Percentiles rank a stretch among this genome's conserved stretches.
These are phyloP conservation scores for Blastobotrys indianensis DNA, from an alignment of 1,139 yeast species.

Conservation along the genomic window DNA sequence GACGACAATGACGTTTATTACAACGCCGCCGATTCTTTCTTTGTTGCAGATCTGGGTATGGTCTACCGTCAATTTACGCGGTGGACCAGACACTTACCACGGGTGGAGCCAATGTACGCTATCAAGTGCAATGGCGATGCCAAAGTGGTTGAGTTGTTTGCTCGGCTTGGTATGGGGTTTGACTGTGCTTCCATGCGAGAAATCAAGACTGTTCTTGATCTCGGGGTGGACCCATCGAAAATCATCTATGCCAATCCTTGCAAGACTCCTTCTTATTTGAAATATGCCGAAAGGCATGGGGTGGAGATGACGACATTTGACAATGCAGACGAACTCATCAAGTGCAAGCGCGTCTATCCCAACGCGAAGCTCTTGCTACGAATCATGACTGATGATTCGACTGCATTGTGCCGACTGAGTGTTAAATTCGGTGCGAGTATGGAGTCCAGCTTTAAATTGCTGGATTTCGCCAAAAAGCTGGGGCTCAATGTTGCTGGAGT, in stretches of 20 bases:
- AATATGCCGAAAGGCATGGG: slow-evolving; percentile 53
- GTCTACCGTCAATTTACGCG: slow-evolving; percentile 52
- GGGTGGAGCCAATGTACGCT: slow-evolving; percentile 81
- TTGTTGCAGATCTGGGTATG: slow-evolving; percentile 79
- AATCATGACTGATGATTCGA: slow-evolving; percentile 83
- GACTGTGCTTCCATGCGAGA: slow-evolving; percentile 93
- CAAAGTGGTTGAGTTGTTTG: slow-evolving; percentile 53
- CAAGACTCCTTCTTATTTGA: slow-evolving; percentile 73
- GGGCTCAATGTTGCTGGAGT: slow-evolving; percentile 70
- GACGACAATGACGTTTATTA: slow-evolving; percentile 55
- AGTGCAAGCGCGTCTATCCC: slow-evolving; percentile 65
- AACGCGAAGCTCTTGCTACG: slow-evolving; percentile 65
- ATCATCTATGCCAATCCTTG: slow-evolving; percentile 94
- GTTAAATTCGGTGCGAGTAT: slow-evolving; percentile 84
- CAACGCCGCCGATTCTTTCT: slow-evolving; percentile 83
- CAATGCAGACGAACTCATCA: slow-evolving; percentile 75
- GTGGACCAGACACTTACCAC: slow-evolving; percentile 65
- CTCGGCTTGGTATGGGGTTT: slow-evolving; percentile 63
- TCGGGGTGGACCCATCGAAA: slow-evolving; percentile 59
- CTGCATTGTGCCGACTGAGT: slow-evolving; percentile 80
- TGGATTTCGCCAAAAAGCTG: slow-evolving; percentile 57
- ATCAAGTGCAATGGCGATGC: slow-evolving; percentile 86
- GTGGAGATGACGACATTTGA: slow-evolving; percentile 84
- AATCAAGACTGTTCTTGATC: slow-evolving; percentile 56
- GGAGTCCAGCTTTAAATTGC: slow-evolving; percentile 47